Evolutionary conservation across 1,284 basidiomycete genomes (phyloP), one percentile per base, ranked within the genome.

Genomic region (Waitea zeae): DNA sequence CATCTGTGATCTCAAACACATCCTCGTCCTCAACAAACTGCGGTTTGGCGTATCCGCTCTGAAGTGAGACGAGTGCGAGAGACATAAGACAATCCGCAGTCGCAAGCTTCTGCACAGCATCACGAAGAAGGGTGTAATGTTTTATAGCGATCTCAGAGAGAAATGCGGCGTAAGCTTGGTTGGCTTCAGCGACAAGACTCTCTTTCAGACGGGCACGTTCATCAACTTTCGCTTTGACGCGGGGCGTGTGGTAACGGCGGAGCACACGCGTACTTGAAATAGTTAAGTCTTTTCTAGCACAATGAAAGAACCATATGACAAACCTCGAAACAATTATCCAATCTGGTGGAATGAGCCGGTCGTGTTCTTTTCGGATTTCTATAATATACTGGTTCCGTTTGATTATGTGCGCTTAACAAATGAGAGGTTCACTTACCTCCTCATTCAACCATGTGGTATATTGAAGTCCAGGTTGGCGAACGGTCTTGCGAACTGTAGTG

Each of bases 291-390:
- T 24, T 38, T 20, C 44, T 32, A 33, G 9, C 28, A 15, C 22
- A 38, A 34, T 27, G 22, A 19, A 14, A 14, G 35, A 15, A 28
- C 17, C 12, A 15, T 26, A 33, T 11, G 6, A 39, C 50, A 40
- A 45, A 83, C 82, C 70, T 74, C 24, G 75, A 84, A 33, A 90
- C 62, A 26, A 82, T 59, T 31, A 72, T 59, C 90, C 92, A 98
- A 38, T 69, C 66, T 4, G 68, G 64, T 0, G 93, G 93, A 3
- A 88, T 71, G 7, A 66, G 66, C 41, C 70, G 68, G 11, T 76
- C 73, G 31, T 87, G 83, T 5, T 62, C 62, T 34, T 71, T 75
- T 34, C 76, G 74, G 12, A 95, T 59, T 52, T 90, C 82, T 11
- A 92, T 59, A 2, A 89, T 56, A 49, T 70, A 84, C 81, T 87